Evolutionary conservation across 1,284 basidiomycete genomes (phyloP).

Genomic region (Ganoderma lingzhi): DNA sequence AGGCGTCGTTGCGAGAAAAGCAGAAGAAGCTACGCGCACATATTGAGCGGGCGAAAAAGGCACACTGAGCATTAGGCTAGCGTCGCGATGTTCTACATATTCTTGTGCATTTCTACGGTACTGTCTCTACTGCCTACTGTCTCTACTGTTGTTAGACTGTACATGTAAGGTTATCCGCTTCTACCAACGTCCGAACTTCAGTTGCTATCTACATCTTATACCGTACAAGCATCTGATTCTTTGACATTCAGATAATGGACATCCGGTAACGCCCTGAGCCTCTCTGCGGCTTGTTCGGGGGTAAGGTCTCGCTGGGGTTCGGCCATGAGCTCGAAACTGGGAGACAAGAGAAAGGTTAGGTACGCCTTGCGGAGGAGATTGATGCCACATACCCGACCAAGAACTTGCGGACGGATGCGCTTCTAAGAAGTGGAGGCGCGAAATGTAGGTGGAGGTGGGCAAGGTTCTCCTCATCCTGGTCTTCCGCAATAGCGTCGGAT

Average conservation of each 20-base stretch:
- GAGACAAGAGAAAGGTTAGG: constrained; percentile 8
- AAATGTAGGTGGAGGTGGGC: constrained; percentile 94
- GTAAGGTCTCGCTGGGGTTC: constrained; percentile 94
- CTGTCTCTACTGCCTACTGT: neutral
- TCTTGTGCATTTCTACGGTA: neutral
- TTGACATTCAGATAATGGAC: constrained; percentile 57
- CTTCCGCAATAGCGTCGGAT: constrained; percentile 34
- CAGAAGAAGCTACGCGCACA: constrained; percentile 80
- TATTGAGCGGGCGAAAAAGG: constrained; percentile 75
- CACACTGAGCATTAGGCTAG: constrained; percentile 31
- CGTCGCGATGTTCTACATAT: neutral
- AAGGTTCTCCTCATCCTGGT: constrained; percentile 56
- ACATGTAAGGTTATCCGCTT: constrained; percentile 6
- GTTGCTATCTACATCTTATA: constrained; percentile 25
- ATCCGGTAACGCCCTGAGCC: constrained; percentile 60
- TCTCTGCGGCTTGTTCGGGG: constrained; percentile 86
- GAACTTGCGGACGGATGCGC: constrained; percentile 89
- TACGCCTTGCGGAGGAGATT: neutral
- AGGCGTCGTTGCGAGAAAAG: constrained; percentile 87
- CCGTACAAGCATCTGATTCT: constrained; percentile 15
- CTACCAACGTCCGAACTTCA: constrained; percentile 6
- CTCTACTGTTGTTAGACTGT: constrained; percentile 1
- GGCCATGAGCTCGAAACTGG: constrained; percentile 90
- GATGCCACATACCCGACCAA: constrained; percentile 77
- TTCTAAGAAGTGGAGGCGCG: constrained; percentile 86